Evolutionary conservation across 2,329 filamentous ascomycete species (phyloP).

Genomic region (Xylariaceae sp.): DNA sequence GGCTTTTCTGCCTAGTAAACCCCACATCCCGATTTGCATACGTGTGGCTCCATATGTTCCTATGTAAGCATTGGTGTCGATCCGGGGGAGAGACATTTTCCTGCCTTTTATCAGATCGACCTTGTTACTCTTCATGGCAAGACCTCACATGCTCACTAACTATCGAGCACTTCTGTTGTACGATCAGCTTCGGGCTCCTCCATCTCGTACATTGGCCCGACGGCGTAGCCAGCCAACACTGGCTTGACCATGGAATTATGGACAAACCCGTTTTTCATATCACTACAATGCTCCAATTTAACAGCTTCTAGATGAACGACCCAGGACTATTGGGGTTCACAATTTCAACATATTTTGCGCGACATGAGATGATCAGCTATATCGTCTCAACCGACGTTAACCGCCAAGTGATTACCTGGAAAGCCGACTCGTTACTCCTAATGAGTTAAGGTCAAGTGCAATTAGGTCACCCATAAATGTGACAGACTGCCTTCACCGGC

Average conservation of each 20-base stretch:
- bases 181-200: not conserved
- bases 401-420: not conserved
- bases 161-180: no score
- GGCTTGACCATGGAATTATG: not conserved
- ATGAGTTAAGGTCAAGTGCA: not conserved
- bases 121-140: not conserved
- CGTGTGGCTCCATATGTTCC: no score
- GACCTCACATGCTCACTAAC: no score
- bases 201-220: not conserved
- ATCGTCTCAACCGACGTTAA: not conserved
- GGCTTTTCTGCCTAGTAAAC: not conserved
- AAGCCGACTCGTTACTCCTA: not conserved
- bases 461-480: not conserved
- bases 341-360: not conserved
- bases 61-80: not conserved
- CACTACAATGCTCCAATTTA: not conserved
- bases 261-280: no score
- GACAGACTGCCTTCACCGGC: no score
- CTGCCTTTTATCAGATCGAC: not conserved
- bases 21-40: not conserved
- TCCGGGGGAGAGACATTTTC: not conserved
- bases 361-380: not conserved
- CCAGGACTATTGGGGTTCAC: not conserved
- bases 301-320: not conserved
- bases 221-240: not conserved